Base-by-base conservation (phyloP, 257 asterid genomes). In the Solanum lycopersicoides region DNA sequence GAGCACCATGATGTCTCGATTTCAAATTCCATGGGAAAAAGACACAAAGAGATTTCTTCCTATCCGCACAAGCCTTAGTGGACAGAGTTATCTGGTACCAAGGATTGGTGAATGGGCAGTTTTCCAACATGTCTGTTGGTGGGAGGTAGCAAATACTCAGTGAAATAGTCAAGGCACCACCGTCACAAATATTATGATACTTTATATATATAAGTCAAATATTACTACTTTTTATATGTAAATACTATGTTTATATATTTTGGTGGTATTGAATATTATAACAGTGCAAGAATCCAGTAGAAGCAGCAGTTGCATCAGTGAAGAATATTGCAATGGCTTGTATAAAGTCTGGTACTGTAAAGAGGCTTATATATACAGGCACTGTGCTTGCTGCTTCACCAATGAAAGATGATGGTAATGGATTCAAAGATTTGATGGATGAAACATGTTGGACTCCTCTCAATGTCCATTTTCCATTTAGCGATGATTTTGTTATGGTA, bases 381-480 rank as follows among this genome's bases (percentile, higher is more conserved):
- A 83, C 89, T 32, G 84, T 86, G 28, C 71, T 66, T 65, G 85
- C 93, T 20, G 89, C 93, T 47, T 92, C 93, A n/a, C 88, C 93
- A 20, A 39, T 91, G 76, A 87, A 82, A 50, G 92, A 89, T 15
- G 90, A 90, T 69, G 91, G 90, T 9, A 39, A 75, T 3, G 91
- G 92, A 59, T 92, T 83, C 53, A 90, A 90, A 82, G 87, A 90
- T 20, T 68, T 74, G 79, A 88, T 91, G 79, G 92, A 91, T 68
- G 92, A 92, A 86, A 82, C 91, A 7, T 92, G 94, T 73, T 92
- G 93, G 93, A 91, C 90, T 32, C 90, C 93, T 53, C 89, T 92
- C 65, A 23, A 87, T 72, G 85, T 89, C 34, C 77, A 92, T 0
- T 59, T 30, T 23, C 32, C 74, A 63, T 85, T 41, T 82, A 10